These are phyloP conservation scores for Sindora glabra DNA, from an alignment of 306 rosid species.

Conservation along the genomic window DNA sequence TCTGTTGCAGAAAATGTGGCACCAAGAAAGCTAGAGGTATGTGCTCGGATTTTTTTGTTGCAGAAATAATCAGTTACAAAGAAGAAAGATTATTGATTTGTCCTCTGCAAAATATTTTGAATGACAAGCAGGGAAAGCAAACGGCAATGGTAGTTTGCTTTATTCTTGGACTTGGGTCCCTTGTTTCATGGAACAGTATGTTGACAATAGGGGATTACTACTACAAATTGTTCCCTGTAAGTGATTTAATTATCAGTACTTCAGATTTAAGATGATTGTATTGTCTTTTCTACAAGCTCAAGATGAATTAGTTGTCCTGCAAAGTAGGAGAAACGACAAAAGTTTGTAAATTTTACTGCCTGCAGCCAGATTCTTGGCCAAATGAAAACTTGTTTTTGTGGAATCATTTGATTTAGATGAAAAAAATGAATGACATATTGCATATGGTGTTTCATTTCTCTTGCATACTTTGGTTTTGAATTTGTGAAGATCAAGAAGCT, in stretches of 20 bases:
- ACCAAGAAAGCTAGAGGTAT: neutral
- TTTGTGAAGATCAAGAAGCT: neutral
- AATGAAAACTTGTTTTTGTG: no score
- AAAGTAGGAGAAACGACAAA: neutral
- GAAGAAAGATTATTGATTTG: neutral
- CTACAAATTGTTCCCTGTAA: conserved; percentile 40
- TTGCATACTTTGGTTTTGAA: neutral
- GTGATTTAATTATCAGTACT: neutral
- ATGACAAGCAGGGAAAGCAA: conserved; percentile 32
- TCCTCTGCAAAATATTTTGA: neutral
- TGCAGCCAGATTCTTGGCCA: no score
- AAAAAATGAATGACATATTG: no score
- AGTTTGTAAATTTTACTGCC: neutral
- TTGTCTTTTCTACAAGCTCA: no score
- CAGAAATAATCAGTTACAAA: no score
- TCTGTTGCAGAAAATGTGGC: neutral
- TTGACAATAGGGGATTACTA: conserved; percentile 53
- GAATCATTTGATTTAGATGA: no score
- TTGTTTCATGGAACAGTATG: conserved; percentile 47
- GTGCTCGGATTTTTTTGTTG: no score
- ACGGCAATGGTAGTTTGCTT: conserved; percentile 45
- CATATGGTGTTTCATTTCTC: no score
- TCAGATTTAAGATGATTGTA: no score
- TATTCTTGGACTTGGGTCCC: conserved; percentile 59
- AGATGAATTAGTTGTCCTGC: neutral